phyloP scores from a whole-genome alignment of 805 yeast genomes.

The Candida koratica region DNA sequence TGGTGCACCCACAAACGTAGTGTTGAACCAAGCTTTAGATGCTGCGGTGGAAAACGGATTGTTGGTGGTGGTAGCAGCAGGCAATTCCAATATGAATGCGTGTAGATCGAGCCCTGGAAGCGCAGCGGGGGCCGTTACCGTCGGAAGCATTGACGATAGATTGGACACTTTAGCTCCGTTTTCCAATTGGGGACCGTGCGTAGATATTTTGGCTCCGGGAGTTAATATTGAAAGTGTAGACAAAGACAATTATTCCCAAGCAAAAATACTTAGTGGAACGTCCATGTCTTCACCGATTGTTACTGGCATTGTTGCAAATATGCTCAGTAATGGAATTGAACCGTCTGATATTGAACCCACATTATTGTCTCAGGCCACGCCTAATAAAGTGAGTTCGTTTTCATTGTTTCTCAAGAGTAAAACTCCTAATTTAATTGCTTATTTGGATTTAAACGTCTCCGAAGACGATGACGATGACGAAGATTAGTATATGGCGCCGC shows the following conservation, averaged over 20 bases:
- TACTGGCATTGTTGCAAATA: constrained; percentile 59
- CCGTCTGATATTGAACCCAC: constrained; percentile 38
- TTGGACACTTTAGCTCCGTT: constrained; percentile 69
- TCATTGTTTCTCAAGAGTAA: constrained; percentile 45
- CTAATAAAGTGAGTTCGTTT: constrained; percentile 43
- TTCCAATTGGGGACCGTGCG: constrained; percentile 93
- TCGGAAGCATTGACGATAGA: constrained; percentile 83
- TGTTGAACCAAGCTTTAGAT: constrained; percentile 70
- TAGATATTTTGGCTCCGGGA: constrained; percentile 83
- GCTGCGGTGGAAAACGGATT: constrained; percentile 74
- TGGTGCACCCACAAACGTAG: constrained; percentile 65
- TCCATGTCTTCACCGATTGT: constrained; percentile 79
- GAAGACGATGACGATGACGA: constrained; percentile 3
- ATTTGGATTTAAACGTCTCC: constrained; percentile 5
- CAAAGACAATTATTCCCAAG: constrained; percentile 20
- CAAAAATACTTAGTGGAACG: constrained; percentile 58
- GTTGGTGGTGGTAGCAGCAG: constrained; percentile 79
- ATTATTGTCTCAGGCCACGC: constrained; percentile 45
- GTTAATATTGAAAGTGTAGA: constrained; percentile 58
- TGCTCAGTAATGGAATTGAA: constrained; percentile 49
- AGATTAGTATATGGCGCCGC: too few relatives aligned
- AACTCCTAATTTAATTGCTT: constrained; percentile 59
- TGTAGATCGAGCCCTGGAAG: constrained; percentile 87
- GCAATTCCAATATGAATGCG: constrained; percentile 74
- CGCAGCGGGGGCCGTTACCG: constrained; percentile 65